Base-by-base conservation (phyloP, 2,329 filamentous ascomycete genomes). In the Calonectria naviculata region DNA sequence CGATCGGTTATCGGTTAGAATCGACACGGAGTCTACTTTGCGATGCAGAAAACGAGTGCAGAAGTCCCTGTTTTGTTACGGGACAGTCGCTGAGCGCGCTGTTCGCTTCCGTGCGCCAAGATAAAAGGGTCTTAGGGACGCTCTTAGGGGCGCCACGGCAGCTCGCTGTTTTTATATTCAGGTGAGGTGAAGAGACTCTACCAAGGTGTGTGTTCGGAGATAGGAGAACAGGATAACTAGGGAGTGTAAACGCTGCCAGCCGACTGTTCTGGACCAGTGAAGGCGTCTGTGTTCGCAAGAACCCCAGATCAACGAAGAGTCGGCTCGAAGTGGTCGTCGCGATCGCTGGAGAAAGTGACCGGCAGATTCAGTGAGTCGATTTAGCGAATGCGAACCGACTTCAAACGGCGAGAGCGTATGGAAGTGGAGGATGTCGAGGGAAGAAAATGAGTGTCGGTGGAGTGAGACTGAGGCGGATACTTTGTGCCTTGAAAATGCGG, bases 221-320 rank as follows among this genome's bases (percentile, higher is more conserved):
- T 34, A 21, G 15, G 42, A 34, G 54, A 62, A 68, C 34, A 52
- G 46, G 54, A 28, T 41, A 67, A 56, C 72, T 42, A 56, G 60
- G 54, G 44, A 67, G 46, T 67, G 62, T 62, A 61, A 72, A 74
- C 75, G 78, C 76, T 80, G 79, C 80, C 79, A 70, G 78, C 80
- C 81, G 80, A 82, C 82, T 78, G 81, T 82, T 84, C 82, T 81
- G 79, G 86, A 90, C 90, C 89, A 92, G 86, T 90, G 78, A 92
- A 92, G 90, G 90, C 85, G 87, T 92, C 90, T 86, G 86, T 82
- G 80, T 76, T 74, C 75, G 77, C 74, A 67, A 72, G 73, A 78
- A 77, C 73, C 76, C 76, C 81, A 83, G 80, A 83, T 77, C 81
- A 81, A 73, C 74, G 80, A 83, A 80, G 72, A 80, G 80, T 83